These are phyloP conservation scores for Nicotiana benthamiana DNA, from an alignment of 257 asterid genomes.

Conservation along the genomic window DNA sequence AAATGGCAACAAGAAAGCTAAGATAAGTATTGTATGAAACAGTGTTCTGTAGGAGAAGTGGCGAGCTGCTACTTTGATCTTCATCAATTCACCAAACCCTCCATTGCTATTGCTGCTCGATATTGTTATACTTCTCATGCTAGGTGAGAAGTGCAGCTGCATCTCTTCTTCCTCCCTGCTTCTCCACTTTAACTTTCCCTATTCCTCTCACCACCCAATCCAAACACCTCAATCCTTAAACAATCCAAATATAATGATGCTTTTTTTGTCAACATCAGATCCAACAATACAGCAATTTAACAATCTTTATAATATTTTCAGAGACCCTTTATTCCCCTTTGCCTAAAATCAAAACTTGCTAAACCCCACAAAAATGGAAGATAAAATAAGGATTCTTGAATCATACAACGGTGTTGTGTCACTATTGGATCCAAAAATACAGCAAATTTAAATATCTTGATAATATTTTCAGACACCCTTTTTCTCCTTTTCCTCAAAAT, in stretches of 20 bases:
- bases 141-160: constrained; percentile 99
- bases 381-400: background rate
- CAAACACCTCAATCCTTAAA: background rate
- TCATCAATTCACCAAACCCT: constrained; percentile 75
- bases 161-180: constrained; percentile 51
- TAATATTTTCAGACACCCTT: background rate
- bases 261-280: constrained; percentile 2
- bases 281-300: constrained; percentile 5
- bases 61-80: constrained; percentile 91
- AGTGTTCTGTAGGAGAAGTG: constrained; percentile 71
- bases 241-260: background rate
- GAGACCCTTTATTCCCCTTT: background rate
- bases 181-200: constrained; percentile 14
- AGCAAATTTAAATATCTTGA: background rate
- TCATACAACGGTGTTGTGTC: background rate
- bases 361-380: background rate
- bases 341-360: constrained; percentile 4
- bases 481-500: background rate
- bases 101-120: constrained; percentile 59
- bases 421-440: constrained; percentile 10
- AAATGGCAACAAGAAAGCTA: constrained; percentile 90
- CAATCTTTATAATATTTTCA: background rate
- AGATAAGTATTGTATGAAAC: constrained; percentile 69
- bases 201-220: background rate
- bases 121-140: constrained; percentile 99